Evolutionary conservation across 371 early-diverging fungal genomes (phyloP).

Genomic region (Actinomucor elegans): DNA sequence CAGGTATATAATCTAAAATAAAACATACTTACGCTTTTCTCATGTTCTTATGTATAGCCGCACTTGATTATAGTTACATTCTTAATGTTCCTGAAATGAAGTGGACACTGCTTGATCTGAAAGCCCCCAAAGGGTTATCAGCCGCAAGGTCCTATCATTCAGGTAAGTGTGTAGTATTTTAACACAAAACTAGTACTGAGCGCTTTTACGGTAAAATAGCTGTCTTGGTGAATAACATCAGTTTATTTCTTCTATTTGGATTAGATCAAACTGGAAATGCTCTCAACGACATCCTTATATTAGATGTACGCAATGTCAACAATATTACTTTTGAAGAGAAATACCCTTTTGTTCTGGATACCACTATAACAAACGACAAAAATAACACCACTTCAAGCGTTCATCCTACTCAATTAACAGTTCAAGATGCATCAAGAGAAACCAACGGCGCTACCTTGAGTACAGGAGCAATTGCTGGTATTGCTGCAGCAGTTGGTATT

Average conservation of each 20-base stretch:
- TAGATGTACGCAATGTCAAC: not conserved
- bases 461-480: not conserved
- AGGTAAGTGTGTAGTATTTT: too few relatives aligned
- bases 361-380: too few relatives aligned
- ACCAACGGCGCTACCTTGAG: not conserved
- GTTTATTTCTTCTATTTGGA: slow-evolving; percentile 1
- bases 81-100: not conserved
- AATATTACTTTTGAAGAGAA: not conserved
- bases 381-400: not conserved
- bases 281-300: not conserved
- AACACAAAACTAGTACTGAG: too few relatives aligned
- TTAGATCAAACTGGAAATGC: not conserved
- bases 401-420: too few relatives aligned
- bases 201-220: too few relatives aligned
- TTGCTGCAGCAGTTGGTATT: not conserved
- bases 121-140: not conserved
- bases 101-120: not conserved
- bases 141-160: not conserved
- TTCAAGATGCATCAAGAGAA: too few relatives aligned
- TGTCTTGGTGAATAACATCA: not conserved
- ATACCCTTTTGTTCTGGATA: not conserved
- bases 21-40: too few relatives aligned
- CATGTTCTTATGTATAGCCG: not conserved
- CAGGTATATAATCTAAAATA: too few relatives aligned
- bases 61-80: slow-evolving; percentile 3